These are phyloP conservation scores for Heterobasidion occidentale DNA, from an alignment of 1,284 basidiomycete species.

Conservation along the genomic window DNA sequence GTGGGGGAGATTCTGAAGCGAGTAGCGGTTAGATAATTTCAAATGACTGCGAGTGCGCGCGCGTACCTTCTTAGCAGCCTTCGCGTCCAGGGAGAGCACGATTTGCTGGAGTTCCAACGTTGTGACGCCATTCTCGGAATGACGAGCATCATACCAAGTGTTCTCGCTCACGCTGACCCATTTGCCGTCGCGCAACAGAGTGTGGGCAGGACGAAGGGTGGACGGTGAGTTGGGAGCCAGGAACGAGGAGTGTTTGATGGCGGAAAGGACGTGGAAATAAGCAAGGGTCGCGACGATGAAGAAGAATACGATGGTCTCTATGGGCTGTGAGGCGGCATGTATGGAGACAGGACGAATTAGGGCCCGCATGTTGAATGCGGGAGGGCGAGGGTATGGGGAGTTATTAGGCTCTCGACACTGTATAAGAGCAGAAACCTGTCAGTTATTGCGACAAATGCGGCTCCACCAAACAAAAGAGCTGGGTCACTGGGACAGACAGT, in stretches of 20 bases:
- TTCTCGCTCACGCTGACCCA: constrained; percentile 50
- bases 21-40: background rate
- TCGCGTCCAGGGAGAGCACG: constrained; percentile 41
- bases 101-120: constrained; percentile 60
- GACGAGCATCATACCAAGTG: constrained; percentile 34
- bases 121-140: constrained; percentile 16
- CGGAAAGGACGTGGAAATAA: constrained; percentile 59
- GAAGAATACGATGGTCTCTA: constrained; percentile 51
- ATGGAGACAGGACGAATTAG: constrained; percentile 17
- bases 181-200: constrained; percentile 38
- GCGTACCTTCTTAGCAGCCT: constrained; percentile 10
- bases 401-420: background rate
- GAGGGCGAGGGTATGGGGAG: background rate
- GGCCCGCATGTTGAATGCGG: constrained; percentile 15
- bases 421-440: background rate
- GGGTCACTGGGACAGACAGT: background rate
- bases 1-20: constrained; percentile 11
- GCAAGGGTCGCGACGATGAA: constrained; percentile 55
- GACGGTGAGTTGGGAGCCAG: constrained; percentile 29
- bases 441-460: background rate
- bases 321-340: constrained; percentile 17
- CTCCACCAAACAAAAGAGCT: background rate
- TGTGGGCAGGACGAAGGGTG: constrained; percentile 45
- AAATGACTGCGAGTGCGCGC: background rate
- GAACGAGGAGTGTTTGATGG: constrained; percentile 36